Percentiles rank a stretch among this genome's conserved stretches.
phyloP scores from a whole-genome alignment of 2,329 filamentous ascomycete genomes.

The Calonectria henricotiae region DNA sequence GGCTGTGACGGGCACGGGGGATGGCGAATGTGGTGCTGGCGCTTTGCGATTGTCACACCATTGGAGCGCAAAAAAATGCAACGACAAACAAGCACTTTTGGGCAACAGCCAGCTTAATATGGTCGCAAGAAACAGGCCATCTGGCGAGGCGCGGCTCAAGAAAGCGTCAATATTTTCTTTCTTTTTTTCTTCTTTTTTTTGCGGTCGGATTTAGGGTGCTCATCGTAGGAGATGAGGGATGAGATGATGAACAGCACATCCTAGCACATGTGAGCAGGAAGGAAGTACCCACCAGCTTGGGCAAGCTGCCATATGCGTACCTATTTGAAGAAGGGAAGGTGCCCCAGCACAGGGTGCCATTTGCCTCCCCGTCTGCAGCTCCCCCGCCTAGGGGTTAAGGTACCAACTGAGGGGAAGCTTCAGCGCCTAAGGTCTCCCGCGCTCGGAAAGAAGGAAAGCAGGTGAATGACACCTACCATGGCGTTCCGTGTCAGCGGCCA shows the following conservation, averaged over 20 bases:
- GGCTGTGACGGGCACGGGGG: slow-evolving; percentile 18
- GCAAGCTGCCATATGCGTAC: not conserved
- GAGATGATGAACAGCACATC: not conserved
- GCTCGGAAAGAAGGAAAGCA: slow-evolving; percentile 22
- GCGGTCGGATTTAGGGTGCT: not conserved
- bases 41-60: slow-evolving; percentile 21
- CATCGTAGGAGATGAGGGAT: not conserved
- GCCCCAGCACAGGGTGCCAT: slow-evolving; percentile 1
- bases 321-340: slow-evolving; percentile 9
- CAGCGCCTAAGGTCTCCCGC: not conserved
- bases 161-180: slow-evolving; percentile 3
- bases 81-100: slow-evolving; percentile 12
- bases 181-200: not conserved
- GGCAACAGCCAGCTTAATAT: not conserved
- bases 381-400: not conserved
- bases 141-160: slow-evolving; percentile 4
- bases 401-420: slow-evolving; percentile 15
- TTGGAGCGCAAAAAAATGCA: slow-evolving; percentile 38
- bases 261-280: not conserved
- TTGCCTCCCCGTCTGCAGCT: not conserved
- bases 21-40: slow-evolving; percentile 11
- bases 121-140: slow-evolving; percentile 25
- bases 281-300: slow-evolving; percentile 9
- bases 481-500: slow-evolving; percentile 17
- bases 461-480: not conserved